phyloP scores from a whole-genome alignment of 2,329 filamentous ascomycete genomes.

The Monosporascus sp. region DNA sequence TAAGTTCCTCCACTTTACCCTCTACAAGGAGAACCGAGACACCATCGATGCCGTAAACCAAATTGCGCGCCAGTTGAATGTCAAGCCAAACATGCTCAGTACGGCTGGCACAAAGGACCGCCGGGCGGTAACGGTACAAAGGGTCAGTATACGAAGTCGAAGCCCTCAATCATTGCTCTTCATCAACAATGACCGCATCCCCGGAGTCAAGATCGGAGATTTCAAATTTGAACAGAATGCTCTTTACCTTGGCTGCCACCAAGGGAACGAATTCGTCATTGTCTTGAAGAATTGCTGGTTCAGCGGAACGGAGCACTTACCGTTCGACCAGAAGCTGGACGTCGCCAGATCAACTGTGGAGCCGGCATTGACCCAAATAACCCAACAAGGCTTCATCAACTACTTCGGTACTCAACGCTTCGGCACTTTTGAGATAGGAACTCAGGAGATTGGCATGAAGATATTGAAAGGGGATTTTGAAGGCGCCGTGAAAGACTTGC shows the following conservation, averaged over 20 bases:
- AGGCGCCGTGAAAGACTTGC: slow-evolving; percentile 70
- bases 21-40: slow-evolving; percentile 96
- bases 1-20: slow-evolving; percentile 81
- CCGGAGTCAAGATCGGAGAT: slow-evolving; percentile 66
- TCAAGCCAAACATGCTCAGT: slow-evolving; percentile 68
- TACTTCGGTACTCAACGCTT: slow-evolving; percentile 98
- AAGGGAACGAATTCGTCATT: slow-evolving; percentile 89
- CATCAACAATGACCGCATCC: slow-evolving; percentile 57
- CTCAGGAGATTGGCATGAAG: slow-evolving; percentile 76
- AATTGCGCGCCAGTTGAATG: slow-evolving; percentile 66
- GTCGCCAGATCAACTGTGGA: slow-evolving; percentile 46
- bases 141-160: slow-evolving; percentile 59
- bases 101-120: slow-evolving; percentile 87
- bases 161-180: slow-evolving; percentile 55
- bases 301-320: slow-evolving; percentile 33
- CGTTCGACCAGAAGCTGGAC: slow-evolving; percentile 43
- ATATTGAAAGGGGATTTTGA: slow-evolving; percentile 79
- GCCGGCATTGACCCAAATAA: slow-evolving; percentile 61
- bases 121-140: slow-evolving; percentile 78
- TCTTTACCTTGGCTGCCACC: slow-evolving; percentile 76
- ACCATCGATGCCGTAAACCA: slow-evolving; percentile 86
- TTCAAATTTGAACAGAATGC: slow-evolving; percentile 70
- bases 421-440: slow-evolving; percentile 80
- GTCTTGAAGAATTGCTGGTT: slow-evolving; percentile 82
- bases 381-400: slow-evolving; percentile 81